Conservation (phyloP, 2,329 filamentous ascomycete genomes). For the Talaromyces sp. region DNA sequence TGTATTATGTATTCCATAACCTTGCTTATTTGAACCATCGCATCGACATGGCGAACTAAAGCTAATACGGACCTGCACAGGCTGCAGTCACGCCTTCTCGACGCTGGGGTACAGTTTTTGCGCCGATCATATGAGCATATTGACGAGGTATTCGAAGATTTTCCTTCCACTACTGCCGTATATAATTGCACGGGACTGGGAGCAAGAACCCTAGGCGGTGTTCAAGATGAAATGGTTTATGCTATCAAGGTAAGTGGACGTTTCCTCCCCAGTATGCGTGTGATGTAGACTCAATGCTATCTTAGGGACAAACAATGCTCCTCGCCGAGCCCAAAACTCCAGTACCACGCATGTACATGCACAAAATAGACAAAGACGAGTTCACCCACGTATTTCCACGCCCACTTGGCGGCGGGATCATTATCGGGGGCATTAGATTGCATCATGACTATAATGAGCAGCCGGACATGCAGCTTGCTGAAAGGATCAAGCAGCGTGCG, state of each 20-base stretch:
- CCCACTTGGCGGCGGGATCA: not conserved
- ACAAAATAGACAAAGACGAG: not conserved
- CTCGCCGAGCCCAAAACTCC: not conserved
- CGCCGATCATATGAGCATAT: slow-evolving; percentile 1
- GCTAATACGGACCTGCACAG: not conserved
- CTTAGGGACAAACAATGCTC: slow-evolving; percentile 1
- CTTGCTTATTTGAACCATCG: not conserved
- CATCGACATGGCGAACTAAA: not conserved
- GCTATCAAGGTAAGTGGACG: not conserved
- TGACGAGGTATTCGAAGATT: not conserved
- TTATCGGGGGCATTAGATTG: slow-evolving; percentile 1
- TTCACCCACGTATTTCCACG: slow-evolving; percentile 2
- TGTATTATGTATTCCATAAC: not conserved
- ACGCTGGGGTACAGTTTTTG: not conserved
- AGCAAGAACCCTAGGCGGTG: not conserved
- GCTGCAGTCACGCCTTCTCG: not conserved
- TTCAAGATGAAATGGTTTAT: not conserved
- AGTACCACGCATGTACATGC: slow-evolving; percentile 1
- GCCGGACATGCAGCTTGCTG: slow-evolving; percentile 23
- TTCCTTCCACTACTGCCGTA: not conserved
- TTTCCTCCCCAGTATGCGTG: not conserved
- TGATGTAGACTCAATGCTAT: not conserved
- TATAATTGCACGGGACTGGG: slow-evolving; percentile 2
- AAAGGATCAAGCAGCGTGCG: slow-evolving; percentile 31
- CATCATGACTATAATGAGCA: slow-evolving; percentile 23